Conservation (phyloP, 139 green algal species). For the Tetraselmis chui region DNA sequence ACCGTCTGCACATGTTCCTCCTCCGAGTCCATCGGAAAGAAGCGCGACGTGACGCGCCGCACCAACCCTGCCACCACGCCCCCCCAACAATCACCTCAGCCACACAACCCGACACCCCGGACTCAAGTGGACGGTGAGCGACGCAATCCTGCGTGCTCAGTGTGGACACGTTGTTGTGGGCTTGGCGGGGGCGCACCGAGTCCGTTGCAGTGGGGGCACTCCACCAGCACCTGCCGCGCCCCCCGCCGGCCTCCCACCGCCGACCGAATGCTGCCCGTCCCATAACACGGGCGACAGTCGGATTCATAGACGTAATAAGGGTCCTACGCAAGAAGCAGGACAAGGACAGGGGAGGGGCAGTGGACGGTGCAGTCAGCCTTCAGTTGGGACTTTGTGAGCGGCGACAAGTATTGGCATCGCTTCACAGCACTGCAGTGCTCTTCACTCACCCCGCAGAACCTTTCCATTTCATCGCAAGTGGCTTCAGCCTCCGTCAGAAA, state of each 20-base stretch:
- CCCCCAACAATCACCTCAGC: too few species aligned
- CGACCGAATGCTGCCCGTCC: neutral
- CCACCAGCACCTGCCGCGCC: neutral
- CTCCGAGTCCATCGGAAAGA: neutral
- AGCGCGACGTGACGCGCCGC: neutral
- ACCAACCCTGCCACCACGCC: neutral
- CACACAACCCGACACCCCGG: too few species aligned
- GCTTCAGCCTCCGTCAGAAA: neutral
- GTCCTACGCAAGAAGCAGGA: neutral
- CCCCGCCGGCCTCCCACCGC: neutral
- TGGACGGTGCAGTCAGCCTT: neutral
- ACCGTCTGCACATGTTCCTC: neutral
- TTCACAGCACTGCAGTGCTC: too few species aligned
- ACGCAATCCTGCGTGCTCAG: too few species aligned
- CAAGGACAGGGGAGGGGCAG: neutral
- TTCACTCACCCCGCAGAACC: neutral
- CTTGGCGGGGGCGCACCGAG: neutral
- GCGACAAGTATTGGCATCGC: neutral
- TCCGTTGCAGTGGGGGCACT: neutral
- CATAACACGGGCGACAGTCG: neutral
- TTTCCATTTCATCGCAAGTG: neutral
- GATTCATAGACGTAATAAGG: neutral
- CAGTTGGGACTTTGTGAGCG: neutral
- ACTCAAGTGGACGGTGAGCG: too few species aligned
- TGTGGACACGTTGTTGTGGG: too few species aligned